A percentile compares a stretch with the other conserved stretches of the same genome.
Evolutionary conservation across 805 yeast genomes (phyloP).

Genomic region (Teunomyces stri): DNA sequence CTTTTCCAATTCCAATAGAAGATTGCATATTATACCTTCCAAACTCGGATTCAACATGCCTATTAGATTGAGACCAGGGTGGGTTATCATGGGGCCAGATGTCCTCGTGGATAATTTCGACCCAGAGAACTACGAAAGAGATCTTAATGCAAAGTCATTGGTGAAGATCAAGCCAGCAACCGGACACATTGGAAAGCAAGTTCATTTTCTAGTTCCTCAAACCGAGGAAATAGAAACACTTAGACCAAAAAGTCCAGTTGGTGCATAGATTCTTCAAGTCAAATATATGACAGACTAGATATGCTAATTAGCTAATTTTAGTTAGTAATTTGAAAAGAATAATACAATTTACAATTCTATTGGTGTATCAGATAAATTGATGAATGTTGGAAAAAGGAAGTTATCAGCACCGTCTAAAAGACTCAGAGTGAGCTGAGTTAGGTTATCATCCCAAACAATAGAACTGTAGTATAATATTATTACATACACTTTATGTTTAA

Average conservation of each 20-base stretch:
- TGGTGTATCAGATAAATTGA: conserved; percentile 25
- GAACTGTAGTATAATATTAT: not conserved
- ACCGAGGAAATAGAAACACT: conserved; percentile 72
- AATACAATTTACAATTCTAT: not conserved
- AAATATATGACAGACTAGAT: not conserved
- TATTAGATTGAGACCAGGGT: conserved; percentile 72
- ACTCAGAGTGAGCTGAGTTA: conserved; percentile 60
- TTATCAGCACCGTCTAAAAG: conserved; percentile 48
- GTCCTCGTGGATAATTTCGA: conserved; percentile 68
- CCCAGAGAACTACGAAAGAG: conserved; percentile 29
- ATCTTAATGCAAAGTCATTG: conserved; percentile 29
- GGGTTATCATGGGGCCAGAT: conserved; percentile 91
- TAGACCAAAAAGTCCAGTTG: conserved; percentile 77
- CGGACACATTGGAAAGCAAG: conserved; percentile 33
- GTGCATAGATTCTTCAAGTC: not conserved
- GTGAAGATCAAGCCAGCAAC: conserved; percentile 21
- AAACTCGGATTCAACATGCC: conserved; percentile 63
- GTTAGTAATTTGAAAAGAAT: conserved; percentile 1
- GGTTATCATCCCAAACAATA: conserved; percentile 46
- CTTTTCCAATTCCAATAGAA: conserved; percentile 75
- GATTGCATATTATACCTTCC: conserved; percentile 83
- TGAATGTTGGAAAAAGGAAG: conserved; percentile 50
- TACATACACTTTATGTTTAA: conserved; percentile 7
- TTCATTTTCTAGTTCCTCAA: conserved; percentile 55
- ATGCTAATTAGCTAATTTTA: not conserved